These are phyloP conservation scores for Nakazawaea molendinolei DNA, from an alignment of 805 yeast genomes.

Conservation along the genomic window DNA sequence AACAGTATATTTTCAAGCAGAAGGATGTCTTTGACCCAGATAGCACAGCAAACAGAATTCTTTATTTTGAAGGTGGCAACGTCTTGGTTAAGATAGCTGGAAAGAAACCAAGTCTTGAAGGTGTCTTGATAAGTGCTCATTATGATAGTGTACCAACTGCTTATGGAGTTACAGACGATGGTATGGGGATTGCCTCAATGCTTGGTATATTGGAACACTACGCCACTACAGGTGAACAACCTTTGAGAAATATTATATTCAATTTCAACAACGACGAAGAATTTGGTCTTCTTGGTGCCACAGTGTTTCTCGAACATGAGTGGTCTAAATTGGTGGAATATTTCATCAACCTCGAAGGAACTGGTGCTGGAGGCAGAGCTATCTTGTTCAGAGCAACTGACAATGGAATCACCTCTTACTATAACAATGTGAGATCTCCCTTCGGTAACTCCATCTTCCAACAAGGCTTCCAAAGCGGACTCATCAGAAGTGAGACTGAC, in stretches of 20 bases:
- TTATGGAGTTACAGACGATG: slow-evolving; percentile 88
- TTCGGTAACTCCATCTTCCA: slow-evolving; percentile 78
- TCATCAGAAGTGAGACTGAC: slow-evolving; percentile 80
- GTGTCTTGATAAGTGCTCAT: slow-evolving; percentile 76
- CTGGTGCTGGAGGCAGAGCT: slow-evolving; percentile 88
- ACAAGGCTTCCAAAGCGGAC: slow-evolving; percentile 71
- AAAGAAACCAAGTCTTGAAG: slow-evolving; percentile 47
- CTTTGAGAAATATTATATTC: slow-evolving; percentile 66
- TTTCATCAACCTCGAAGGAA: slow-evolving; percentile 83
- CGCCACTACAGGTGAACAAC: slow-evolving; percentile 33
- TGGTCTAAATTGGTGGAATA: slow-evolving; percentile 58
- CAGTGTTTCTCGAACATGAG: slow-evolving; percentile 62
- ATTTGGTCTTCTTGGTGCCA: slow-evolving; percentile 80
- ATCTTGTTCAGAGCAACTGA: slow-evolving; percentile 81
- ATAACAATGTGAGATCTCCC: slow-evolving; percentile 53
- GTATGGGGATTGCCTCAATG: slow-evolving; percentile 79
- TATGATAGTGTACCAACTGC: slow-evolving; percentile 86
- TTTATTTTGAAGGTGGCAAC: slow-evolving; percentile 81
- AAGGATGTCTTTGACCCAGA: slow-evolving; percentile 40
- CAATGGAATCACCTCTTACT: slow-evolving; percentile 56
- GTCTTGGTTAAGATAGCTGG: slow-evolving; percentile 75
- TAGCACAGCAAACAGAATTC: slow-evolving; percentile 36
- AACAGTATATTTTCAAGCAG: slow-evolving; percentile 42
- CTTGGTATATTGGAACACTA: slow-evolving; percentile 58
- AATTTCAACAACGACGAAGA: slow-evolving; percentile 91